Evolutionary conservation across 352 stramenopile genomes (phyloP), one percentile per base, ranked within the genome.

Genomic region (Elongisporangium anandrum): DNA sequence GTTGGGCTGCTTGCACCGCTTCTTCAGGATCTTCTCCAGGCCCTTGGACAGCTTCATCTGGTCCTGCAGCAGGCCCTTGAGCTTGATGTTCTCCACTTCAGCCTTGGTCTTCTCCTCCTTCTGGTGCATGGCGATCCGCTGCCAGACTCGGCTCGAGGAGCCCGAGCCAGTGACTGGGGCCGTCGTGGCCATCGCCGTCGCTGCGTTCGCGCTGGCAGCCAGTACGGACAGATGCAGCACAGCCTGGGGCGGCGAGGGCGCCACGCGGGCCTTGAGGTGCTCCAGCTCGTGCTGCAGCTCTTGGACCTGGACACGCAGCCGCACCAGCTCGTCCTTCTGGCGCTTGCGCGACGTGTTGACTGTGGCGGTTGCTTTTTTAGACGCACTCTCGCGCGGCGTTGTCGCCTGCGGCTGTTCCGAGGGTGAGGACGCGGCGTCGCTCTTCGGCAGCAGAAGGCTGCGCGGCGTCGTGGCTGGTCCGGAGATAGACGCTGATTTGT

Each of bases 101-200:
- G 78, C 78, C 52, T 82, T 80, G 54, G 73, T 81, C 60, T 84
- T 84, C 57, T 85, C 76, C 50, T 87, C 75, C 49, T 85, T 87
- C 59, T 88, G 76, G 56, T 83, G 74, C 23, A 73, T 65, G 17
- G 81, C 81, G 63, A 90, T 85, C 50, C 74, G 76, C 50, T 88
- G 72, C 81, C 81, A 90, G 21, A 87, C 70, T 39, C 29, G 29
- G 8, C 29, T 47, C 9, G 38, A 52, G 39, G 22, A 47, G 8
- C 19, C 16, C 23, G 50, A 55, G 9, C 29, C 29, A 15, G 29
- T 13, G 8, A 13, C 29, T 13, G 29, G 29, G 29, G 8, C 29
- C 9, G 29, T 39, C 2, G 29, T 13, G 9, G 29, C 29, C 29
- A 39, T 39, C 4, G 29, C 29, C 8, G 29, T 39, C 29, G 29